Conservation (phyloP, 2,329 filamentous ascomycete genomes). For the Dryadomyces quercivorus region DNA sequence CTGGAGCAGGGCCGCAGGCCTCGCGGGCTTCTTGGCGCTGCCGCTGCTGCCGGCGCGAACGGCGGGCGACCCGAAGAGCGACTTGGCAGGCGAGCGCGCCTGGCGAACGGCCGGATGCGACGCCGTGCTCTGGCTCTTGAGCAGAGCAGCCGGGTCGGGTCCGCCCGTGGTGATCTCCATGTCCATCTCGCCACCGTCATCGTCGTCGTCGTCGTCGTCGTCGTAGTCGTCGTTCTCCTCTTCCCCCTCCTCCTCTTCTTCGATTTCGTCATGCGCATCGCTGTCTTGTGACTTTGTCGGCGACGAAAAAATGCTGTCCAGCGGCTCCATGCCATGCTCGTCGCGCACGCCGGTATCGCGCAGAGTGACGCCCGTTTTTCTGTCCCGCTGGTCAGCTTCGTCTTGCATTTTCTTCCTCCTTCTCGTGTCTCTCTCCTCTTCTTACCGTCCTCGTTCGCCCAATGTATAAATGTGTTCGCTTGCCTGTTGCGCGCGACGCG, state of each 20-base stretch:
- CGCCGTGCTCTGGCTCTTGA: constrained; percentile 36
- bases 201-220: constrained; percentile 20
- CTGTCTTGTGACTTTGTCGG: constrained; percentile 43
- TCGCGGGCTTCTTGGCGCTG: background rate
- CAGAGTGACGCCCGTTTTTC: constrained; percentile 80
- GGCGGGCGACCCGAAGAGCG: constrained; percentile 47
- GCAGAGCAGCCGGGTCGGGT: constrained; percentile 39
- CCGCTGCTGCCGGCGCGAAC: constrained; percentile 21
- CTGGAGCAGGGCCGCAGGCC: constrained; percentile 7
- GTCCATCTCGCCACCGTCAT: constrained; percentile 23
- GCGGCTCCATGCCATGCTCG: constrained; percentile 81
- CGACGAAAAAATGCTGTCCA: constrained; percentile 82
- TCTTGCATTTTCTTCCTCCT: background rate
- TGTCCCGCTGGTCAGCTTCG: constrained; percentile 44
- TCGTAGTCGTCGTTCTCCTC: constrained; percentile 11
- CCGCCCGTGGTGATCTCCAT: constrained; percentile 36
- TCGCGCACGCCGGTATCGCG: constrained; percentile 71
- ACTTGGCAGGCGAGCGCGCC: constrained; percentile 50
- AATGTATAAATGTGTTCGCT: constrained; percentile 35
- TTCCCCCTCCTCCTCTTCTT: constrained; percentile 18
- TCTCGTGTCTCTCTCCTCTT: background rate
- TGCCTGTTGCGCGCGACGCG: constrained; percentile 25
- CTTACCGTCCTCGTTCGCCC: constrained; percentile 37
- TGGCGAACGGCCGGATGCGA: constrained; percentile 33
- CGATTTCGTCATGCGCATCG: constrained; percentile 19